phyloP scores from a whole-genome alignment of 257 asterid genomes.

The Salvia miltiorrhiza region DNA sequence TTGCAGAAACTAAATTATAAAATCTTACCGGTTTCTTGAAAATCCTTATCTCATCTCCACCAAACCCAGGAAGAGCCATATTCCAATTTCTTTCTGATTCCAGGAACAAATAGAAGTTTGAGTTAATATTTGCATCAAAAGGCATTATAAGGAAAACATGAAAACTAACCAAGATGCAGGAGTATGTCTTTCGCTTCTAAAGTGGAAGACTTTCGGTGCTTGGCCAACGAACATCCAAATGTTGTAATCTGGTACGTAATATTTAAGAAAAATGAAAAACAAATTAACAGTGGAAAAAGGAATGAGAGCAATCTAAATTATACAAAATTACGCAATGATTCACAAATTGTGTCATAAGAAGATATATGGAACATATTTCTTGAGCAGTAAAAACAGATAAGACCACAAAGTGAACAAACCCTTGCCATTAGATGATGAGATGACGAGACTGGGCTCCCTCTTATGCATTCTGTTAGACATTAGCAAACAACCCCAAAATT shows the following conservation, averaged over 20 bases:
- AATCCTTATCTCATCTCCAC: slow-evolving; percentile 88
- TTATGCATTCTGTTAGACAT: background rate
- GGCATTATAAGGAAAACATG: background rate
- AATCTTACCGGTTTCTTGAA: slow-evolving; percentile 69
- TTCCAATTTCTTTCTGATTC: slow-evolving; percentile 87
- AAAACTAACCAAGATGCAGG: slow-evolving; percentile 77
- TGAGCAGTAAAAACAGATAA: slow-evolving; percentile 9
- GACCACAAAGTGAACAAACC: background rate
- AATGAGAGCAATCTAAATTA: background rate
- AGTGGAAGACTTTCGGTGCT: slow-evolving; percentile 84
- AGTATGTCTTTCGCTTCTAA: slow-evolving; percentile 93
- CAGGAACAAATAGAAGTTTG: slow-evolving; percentile 24
- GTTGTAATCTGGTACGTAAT: slow-evolving; percentile 52
- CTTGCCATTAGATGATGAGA: background rate
- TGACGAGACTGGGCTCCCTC: background rate
- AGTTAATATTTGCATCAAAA: slow-evolving; percentile 7
- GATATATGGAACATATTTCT: background rate
- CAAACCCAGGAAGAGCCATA: slow-evolving; percentile 77
- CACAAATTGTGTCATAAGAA: background rate
- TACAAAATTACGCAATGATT: slow-evolving; percentile 19
- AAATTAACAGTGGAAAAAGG: background rate
- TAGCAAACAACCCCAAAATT: background rate
- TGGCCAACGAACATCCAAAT: slow-evolving; percentile 88
- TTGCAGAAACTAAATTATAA: slow-evolving; percentile 1
- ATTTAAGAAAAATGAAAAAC: background rate